A percentile compares a stretch with the other conserved stretches of the same genome.
Evolutionary conservation across 352 stramenopile species (phyloP).

Genomic region (Nothophytophthora sp.): DNA sequence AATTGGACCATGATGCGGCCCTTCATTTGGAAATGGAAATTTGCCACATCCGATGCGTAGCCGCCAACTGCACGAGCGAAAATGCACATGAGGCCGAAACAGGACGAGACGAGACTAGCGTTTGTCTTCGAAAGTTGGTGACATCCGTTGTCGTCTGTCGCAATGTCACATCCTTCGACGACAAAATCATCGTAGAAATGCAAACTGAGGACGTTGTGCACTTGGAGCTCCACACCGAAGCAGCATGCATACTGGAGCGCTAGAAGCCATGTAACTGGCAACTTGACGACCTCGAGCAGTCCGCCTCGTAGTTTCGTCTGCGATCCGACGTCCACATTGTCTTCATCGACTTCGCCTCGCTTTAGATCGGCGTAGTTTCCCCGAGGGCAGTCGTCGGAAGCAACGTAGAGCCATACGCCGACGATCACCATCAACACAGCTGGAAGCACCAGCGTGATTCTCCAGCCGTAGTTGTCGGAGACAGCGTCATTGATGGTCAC

Average conservation of each 20-base stretch:
- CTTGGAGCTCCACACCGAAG: conserved; percentile 94
- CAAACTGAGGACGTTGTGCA: conserved; percentile 92
- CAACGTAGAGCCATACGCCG: conserved; percentile 70
- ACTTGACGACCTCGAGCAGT: conserved; percentile 37
- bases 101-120: conserved; percentile 87
- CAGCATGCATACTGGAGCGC: conserved; percentile 93
- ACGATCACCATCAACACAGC: conserved; percentile 80
- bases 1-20: conserved; percentile 87
- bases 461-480: conserved; percentile 86
- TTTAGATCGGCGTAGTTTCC: conserved; percentile 90
- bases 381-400: conserved; percentile 92
- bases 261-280: conserved; percentile 86
- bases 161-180: conserved; percentile 40
- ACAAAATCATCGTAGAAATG: conserved; percentile 92
- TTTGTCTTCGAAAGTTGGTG: conserved; percentile 28
- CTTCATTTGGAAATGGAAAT: conserved; percentile 74
- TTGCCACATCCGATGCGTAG: conserved; percentile 78
- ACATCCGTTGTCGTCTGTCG: conserved; percentile 25
- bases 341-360: conserved; percentile 5
- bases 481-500: conserved; percentile 60
- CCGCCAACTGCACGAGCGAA: conserved; percentile 89
- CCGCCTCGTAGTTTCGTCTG: too few species aligned
- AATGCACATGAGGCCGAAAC: conserved; percentile 95
- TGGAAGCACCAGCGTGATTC: conserved; percentile 89
- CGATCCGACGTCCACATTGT: too few species aligned